Conservation (phyloP, 768 basidiomycete genomes). For the Lactarius hatsudake region DNA sequence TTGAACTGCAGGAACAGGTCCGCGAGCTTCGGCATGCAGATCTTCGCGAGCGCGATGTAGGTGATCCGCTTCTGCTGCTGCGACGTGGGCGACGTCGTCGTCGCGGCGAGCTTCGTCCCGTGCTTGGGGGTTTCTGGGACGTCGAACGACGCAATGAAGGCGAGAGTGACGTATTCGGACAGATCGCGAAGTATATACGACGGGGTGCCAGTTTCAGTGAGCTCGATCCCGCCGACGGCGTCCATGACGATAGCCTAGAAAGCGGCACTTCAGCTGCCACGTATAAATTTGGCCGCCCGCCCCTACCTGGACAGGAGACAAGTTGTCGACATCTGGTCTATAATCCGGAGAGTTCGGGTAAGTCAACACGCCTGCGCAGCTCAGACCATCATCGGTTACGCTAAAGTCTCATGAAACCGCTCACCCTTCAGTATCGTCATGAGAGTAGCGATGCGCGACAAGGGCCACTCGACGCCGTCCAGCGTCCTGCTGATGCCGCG, state of each 20-base stretch:
- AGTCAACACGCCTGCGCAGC: no score
- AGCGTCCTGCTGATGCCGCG: no score
- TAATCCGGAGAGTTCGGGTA: no score
- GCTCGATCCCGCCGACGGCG: constrained; percentile 63
- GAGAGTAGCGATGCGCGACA: no score
- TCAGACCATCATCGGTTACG: no score
- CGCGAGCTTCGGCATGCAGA: constrained; percentile 78
- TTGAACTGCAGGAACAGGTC: constrained; percentile 74
- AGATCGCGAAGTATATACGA: constrained; percentile 81
- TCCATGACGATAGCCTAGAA: constrained; percentile 67
- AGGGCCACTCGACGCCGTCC: no score
- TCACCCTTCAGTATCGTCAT: no score
- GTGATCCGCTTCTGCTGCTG: constrained; percentile 66
- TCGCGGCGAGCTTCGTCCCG: constrained; percentile 13
- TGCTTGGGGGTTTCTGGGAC: constrained; percentile 34
- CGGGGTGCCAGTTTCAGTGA: constrained; percentile 56
- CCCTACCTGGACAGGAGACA: no score
- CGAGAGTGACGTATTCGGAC: constrained; percentile 80
- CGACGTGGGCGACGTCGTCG: constrained; percentile 37
- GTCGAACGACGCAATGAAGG: constrained; percentile 81
- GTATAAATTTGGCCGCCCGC: no score
- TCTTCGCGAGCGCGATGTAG: constrained; percentile 88
- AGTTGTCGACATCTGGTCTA: no score
- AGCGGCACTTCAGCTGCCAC: neutral
- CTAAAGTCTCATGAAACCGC: no score